phyloP scores from a whole-genome alignment of 208 protist genomes.

The Trypanosoma caninum region DNA sequence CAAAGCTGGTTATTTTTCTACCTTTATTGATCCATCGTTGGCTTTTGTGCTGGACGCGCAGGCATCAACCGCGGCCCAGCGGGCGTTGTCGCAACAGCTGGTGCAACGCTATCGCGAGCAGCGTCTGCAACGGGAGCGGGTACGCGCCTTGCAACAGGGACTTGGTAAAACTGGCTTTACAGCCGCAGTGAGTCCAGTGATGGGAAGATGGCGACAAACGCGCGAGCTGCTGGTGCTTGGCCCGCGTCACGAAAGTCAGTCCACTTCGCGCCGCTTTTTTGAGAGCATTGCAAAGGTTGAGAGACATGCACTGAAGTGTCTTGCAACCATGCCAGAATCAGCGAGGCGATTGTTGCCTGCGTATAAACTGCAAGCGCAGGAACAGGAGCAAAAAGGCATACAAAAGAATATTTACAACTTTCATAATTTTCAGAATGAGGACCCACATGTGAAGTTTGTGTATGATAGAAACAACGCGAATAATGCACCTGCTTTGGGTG shows the following conservation, averaged over 20 bases:
- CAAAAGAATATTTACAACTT: slow-evolving; percentile 43
- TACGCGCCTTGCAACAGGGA: slow-evolving; percentile 38
- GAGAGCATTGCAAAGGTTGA: slow-evolving; percentile 34
- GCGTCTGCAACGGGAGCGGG: slow-evolving; percentile 40
- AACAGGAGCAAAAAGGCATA: slow-evolving; percentile 11
- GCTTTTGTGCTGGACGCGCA: slow-evolving; percentile 25
- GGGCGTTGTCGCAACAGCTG: slow-evolving; percentile 40
- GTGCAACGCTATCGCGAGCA: slow-evolving; percentile 46
- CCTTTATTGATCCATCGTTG: slow-evolving; percentile 22
- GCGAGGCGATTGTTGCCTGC: not conserved
- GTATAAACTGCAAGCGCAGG: not conserved
- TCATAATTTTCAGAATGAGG: slow-evolving; percentile 26
- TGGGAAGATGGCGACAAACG: slow-evolving; percentile 65
- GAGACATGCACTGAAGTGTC: slow-evolving; percentile 45
- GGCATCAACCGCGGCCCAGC: slow-evolving; percentile 22
- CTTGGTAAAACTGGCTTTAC: slow-evolving; percentile 66
- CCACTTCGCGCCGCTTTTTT: slow-evolving; percentile 48
- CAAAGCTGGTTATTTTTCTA: not conserved
- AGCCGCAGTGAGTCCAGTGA: slow-evolving; percentile 20
- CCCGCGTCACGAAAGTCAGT: slow-evolving; percentile 42
- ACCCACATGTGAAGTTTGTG: not conserved
- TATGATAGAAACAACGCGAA: slow-evolving; percentile 16
- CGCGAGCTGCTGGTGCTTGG: slow-evolving; percentile 72
- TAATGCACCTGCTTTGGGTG: slow-evolving; percentile 2
- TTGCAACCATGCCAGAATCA: not conserved